A percentile compares a stretch with the other conserved stretches of the same genome.
phyloP scores from a whole-genome alignment of 352 stramenopile genomes.

The Pythium rishiriense region DNA sequence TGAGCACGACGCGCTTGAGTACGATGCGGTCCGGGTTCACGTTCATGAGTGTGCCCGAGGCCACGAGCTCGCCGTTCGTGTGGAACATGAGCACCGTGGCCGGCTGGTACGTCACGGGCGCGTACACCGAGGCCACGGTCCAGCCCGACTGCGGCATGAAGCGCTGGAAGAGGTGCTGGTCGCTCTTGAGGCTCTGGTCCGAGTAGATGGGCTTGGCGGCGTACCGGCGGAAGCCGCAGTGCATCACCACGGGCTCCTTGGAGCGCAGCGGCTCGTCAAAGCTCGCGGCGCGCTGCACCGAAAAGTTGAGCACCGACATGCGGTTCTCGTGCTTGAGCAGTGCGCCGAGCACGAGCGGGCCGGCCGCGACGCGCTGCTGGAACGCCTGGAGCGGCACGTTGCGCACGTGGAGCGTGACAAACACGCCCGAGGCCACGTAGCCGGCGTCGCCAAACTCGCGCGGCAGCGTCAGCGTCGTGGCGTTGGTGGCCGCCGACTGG shows the following conservation, averaged over 20 bases:
- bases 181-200: constrained; percentile 97
- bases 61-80: constrained; percentile 86
- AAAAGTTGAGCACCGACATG: constrained; percentile 97
- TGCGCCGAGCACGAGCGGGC: constrained; percentile 74
- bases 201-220: constrained; percentile 94
- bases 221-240: constrained; percentile 96
- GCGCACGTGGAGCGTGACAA: constrained; percentile 90
- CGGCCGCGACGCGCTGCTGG: constrained; percentile 53
- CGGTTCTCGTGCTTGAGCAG: constrained; percentile 97
- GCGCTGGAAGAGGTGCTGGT: constrained; percentile 99
- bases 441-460: constrained; percentile 72
- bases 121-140: constrained; percentile 90
- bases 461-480: constrained; percentile 29
- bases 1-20: constrained; percentile 98
- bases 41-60: constrained; percentile 93
- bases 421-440: constrained; percentile 92
- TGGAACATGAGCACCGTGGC: constrained; percentile 96
- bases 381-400: constrained; percentile 61
- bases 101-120: constrained; percentile 96
- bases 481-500: neutral
- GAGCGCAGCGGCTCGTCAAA: constrained; percentile 94
- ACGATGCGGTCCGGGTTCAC: constrained; percentile 98
- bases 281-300: constrained; percentile 81
- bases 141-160: constrained; percentile 93
- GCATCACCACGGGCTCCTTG: constrained; percentile 95